Evolutionary conservation across 1,284 basidiomycete species (phyloP).

Genomic region (Cutaneotrichosporon cavernicola): DNA sequence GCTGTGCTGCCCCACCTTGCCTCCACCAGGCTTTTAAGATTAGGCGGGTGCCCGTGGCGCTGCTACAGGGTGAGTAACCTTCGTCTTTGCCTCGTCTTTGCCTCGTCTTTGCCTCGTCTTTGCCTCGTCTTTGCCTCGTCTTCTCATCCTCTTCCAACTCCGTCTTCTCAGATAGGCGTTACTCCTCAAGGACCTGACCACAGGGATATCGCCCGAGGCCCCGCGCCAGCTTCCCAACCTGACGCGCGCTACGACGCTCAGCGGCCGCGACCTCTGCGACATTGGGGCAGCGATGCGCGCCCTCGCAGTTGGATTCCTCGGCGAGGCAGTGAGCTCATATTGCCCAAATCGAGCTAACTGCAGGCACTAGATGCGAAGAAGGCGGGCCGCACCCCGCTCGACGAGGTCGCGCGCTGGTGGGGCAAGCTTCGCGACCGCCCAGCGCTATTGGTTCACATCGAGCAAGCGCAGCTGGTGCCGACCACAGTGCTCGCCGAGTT

Average conservation of each 20-base stretch:
- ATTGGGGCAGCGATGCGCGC: constrained; percentile 29
- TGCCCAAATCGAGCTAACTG: constrained; percentile 7
- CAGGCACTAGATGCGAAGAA: constrained; percentile 31
- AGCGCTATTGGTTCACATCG: constrained; percentile 37
- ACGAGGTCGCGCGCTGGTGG: constrained; percentile 45
- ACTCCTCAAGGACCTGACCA: neutral
- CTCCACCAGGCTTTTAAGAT: constrained; percentile 26
- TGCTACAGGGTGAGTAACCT: constrained; percentile 39
- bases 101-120: too few relatives aligned
- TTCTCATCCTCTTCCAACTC: neutral
- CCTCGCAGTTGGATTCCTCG: constrained; percentile 36
- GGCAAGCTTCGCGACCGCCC: constrained; percentile 21
- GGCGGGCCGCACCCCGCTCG: constrained; percentile 37
- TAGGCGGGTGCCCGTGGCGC: constrained; percentile 35
- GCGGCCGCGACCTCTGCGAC: constrained; percentile 37
- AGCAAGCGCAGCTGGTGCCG: constrained; percentile 40
- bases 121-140: neutral
- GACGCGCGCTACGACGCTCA: constrained; percentile 17
- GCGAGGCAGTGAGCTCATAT: constrained; percentile 32
- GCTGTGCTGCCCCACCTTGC: constrained; percentile 22
- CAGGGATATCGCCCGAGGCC: constrained; percentile 30
- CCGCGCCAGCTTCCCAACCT: constrained; percentile 15
- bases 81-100: neutral
- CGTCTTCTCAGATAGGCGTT: neutral
- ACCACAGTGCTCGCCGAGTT: constrained; percentile 35